Base-by-base conservation (phyloP, 192 early-diverging fungal species). In the Backusella psychrophila region DNA sequence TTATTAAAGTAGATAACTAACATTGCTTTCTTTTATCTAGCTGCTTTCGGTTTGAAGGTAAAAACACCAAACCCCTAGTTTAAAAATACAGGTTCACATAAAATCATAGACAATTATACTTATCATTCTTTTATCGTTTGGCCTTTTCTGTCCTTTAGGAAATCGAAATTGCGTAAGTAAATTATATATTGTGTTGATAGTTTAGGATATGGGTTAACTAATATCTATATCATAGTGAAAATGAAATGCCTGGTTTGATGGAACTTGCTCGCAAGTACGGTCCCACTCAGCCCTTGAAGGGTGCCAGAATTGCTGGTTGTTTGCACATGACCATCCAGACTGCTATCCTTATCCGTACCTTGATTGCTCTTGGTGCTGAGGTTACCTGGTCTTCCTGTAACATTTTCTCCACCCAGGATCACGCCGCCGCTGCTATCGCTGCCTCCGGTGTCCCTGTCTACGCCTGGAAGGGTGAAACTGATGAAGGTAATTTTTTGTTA, bases 281-380 rank as follows among this genome's bases (percentile, higher is more conserved):
- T 56, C 89, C 94, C 69, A 68, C 83, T 67, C 91, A 98, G 88
- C 92, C 96, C 74, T 92, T 99, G 80, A 90, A 91, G 84, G 97
- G 96, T 86, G 94, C 97, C 74, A 94, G 97, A 80, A 95, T 99
- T 79, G 94, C 94, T 75, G 97, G 97, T 46, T 99, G 96, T 86
- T 90, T 99, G 81, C 96, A 99, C 91, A 99, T 99, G 97, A 99
- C 96, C 85, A 95, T 99, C 87, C 96, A 99, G 91, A 98, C 96
- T 65, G 97, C 96, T 73, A 96, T 98, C 75, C 91, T 99, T 76
- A 99, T 98, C 88, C 96, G 98, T 91, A 98, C 97, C 73, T 90
- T 99, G 74, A 93, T 91, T 72, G 91, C 90, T 79, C 92, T 99
- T 76, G 97, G 97, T 82, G 97, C 97, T 71, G 93, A 99, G 86